Evolutionary conservation across 2,329 filamentous ascomycete species (phyloP).

Genomic region (Fusarium redolens): DNA sequence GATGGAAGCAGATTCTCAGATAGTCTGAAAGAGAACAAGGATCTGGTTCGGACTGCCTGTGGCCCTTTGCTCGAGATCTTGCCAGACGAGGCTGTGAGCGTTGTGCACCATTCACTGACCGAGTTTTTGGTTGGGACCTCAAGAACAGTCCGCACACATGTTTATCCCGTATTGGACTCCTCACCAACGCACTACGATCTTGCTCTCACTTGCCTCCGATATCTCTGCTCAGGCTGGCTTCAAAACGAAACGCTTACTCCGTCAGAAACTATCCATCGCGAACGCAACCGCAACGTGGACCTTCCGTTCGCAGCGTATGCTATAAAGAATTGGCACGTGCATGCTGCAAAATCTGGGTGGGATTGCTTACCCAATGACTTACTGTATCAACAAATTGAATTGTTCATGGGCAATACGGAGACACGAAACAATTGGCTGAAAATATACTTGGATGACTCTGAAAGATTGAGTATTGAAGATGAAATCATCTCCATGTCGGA

Average conservation of each 20-base stretch:
- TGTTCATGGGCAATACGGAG: conserved; percentile 1
- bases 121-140: conserved; percentile 30
- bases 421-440: conserved; percentile 5
- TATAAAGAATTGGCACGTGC: conserved; percentile 17
- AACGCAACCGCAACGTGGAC: background rate
- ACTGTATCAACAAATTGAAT: conserved; percentile 4
- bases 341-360: conserved; percentile 16
- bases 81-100: conserved; percentile 32
- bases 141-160: background rate
- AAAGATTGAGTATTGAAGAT: background rate
- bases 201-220: conserved; percentile 29
- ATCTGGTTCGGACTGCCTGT: conserved; percentile 29
- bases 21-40: conserved; percentile 25
- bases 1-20: background rate
- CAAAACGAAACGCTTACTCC: background rate
- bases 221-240: conserved; percentile 18
- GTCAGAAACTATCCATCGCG: background rate
- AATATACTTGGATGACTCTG: background rate
- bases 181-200: conserved; percentile 26
- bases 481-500: background rate
- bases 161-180: conserved; percentile 25
- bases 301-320: conserved; percentile 32
- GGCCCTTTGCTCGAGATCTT: conserved; percentile 36
- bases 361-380: background rate
- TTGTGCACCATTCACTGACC: conserved; percentile 39